Conservation (phyloP, 2,329 filamentous ascomycete genomes). For the Ustilaginoidea virens region DNA sequence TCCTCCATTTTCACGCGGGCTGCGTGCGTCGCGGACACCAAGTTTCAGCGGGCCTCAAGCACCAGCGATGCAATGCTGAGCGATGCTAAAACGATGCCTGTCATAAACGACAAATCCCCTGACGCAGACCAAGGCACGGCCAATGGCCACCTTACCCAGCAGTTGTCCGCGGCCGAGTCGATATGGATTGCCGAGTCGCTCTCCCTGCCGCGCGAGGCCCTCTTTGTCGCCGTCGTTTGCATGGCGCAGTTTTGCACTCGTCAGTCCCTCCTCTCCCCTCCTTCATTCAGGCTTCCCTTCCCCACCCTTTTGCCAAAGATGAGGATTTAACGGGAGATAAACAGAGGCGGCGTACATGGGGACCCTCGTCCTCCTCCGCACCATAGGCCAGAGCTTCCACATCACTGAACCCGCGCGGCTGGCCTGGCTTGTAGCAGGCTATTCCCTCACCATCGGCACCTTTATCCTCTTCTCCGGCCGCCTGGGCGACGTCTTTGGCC, state of each 20-base stretch:
- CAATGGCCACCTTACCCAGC: background rate
- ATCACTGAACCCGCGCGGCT: constrained; percentile 27
- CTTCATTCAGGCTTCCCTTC: background rate
- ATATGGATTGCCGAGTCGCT: constrained; percentile 10
- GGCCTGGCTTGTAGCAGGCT: constrained; percentile 42
- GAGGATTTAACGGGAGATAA: background rate
- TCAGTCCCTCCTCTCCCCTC: constrained; percentile 5
- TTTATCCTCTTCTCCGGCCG: constrained; percentile 43
- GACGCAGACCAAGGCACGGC: background rate
- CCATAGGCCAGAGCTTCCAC: constrained; percentile 31
- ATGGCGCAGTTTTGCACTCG: constrained; percentile 27
- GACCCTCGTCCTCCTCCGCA: constrained; percentile 28
- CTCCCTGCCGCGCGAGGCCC: constrained; percentile 13
- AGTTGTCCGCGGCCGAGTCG: constrained; percentile 3
- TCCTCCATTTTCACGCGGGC: no score
- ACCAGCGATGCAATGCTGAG: no score
- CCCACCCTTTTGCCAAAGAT: background rate
- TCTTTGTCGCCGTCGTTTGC: constrained; percentile 28
- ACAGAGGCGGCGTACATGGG: constrained; percentile 19
- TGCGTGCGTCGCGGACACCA: no score
- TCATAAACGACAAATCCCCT: no score
- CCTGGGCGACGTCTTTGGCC: constrained; percentile 41
- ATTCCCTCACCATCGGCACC: constrained; percentile 37
- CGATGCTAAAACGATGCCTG: no score
- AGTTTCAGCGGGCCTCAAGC: no score